phyloP scores from a whole-genome alignment of 306 rosid species.

The Glycyrrhiza uralensis region DNA sequence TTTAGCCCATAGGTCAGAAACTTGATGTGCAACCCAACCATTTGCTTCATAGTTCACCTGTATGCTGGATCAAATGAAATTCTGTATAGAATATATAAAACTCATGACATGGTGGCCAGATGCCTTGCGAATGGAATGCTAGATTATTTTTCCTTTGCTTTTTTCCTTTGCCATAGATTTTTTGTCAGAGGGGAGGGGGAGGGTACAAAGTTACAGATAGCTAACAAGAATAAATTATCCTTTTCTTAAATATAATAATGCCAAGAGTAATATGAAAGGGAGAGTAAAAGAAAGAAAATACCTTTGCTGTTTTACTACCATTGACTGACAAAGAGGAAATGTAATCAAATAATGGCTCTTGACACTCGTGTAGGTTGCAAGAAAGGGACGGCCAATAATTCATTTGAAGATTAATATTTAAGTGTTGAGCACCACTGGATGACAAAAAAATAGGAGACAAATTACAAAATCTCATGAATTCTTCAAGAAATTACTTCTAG shows the following conservation, averaged over 20 bases:
- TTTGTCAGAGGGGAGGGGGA: not conserved
- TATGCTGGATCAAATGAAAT: slow-evolving; percentile 12
- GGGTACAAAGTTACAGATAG: not conserved
- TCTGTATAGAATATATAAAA: slow-evolving; percentile 12
- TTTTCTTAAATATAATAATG: slow-evolving; percentile 14
- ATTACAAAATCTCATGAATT: slow-evolving; percentile 26
- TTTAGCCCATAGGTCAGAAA: slow-evolving; percentile 90
- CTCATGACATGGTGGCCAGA: not conserved
- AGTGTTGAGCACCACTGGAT: slow-evolving; percentile 93
- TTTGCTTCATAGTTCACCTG: slow-evolving; percentile 87
- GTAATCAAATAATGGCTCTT: slow-evolving; percentile 79
- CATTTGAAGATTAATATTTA: slow-evolving; percentile 91
- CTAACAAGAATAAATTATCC: not conserved
- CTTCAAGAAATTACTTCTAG: slow-evolving; percentile 8
- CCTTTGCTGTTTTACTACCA: slow-evolving; percentile 87
- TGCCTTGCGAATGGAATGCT: not conserved
- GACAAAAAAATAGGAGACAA: slow-evolving; percentile 10
- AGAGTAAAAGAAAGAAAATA: slow-evolving; percentile 32
- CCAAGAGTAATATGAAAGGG: slow-evolving; percentile 5
- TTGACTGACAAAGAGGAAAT: slow-evolving; percentile 56
- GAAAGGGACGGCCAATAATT: slow-evolving; percentile 96
- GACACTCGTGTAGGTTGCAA: slow-evolving; percentile 89
- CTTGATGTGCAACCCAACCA: slow-evolving; percentile 98
- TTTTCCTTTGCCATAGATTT: not conserved
- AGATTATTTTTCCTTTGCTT: not conserved